Evolutionary conservation across 2,329 filamentous ascomycete species (phyloP).

Genomic region (Cryphonectria radicalis): DNA sequence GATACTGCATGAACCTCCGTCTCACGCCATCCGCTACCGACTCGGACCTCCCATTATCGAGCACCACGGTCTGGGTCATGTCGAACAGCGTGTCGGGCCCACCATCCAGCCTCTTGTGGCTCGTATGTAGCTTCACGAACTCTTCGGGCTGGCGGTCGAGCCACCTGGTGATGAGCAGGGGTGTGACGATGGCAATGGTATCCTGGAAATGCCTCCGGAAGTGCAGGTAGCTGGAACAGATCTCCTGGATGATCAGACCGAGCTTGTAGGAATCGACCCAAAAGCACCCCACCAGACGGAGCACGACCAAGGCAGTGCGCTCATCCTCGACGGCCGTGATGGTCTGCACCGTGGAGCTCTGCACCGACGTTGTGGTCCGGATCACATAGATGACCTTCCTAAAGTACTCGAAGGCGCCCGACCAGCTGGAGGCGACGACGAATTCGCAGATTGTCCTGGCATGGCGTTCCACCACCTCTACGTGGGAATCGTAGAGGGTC

Average conservation of each 20-base stretch:
- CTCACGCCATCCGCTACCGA: constrained; percentile 55
- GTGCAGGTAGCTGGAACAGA: constrained; percentile 69
- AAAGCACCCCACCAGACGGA: constrained; percentile 65
- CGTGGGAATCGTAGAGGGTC: constrained; percentile 41
- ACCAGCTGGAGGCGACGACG: constrained; percentile 68
- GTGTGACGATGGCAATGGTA: constrained; percentile 64
- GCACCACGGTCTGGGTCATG: constrained; percentile 62
- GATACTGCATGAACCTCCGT: constrained; percentile 60
- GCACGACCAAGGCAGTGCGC: constrained; percentile 53
- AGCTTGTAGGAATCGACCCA: constrained; percentile 69
- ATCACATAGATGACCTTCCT: constrained; percentile 56
- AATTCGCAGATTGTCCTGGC: constrained; percentile 65
- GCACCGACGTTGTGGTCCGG: constrained; percentile 48
- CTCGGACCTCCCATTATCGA: constrained; percentile 28
- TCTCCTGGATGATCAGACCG: constrained; percentile 65
- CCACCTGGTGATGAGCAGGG: constrained; percentile 67
- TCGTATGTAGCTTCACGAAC: constrained; percentile 66
- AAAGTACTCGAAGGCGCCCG: constrained; percentile 61
- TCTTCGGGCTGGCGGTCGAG: constrained; percentile 67
- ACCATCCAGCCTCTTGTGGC: constrained; percentile 65
- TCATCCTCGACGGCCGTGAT: constrained; percentile 53
- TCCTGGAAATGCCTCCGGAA: constrained; percentile 68
- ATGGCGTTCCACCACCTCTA: constrained; percentile 56
- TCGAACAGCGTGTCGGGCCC: constrained; percentile 71
- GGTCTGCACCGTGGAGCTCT: constrained; percentile 44